Percentiles rank a stretch among this genome's conserved stretches.
Evolutionary conservation across 768 basidiomycete genomes (phyloP).

Genomic region (Nidularia sp.): DNA sequence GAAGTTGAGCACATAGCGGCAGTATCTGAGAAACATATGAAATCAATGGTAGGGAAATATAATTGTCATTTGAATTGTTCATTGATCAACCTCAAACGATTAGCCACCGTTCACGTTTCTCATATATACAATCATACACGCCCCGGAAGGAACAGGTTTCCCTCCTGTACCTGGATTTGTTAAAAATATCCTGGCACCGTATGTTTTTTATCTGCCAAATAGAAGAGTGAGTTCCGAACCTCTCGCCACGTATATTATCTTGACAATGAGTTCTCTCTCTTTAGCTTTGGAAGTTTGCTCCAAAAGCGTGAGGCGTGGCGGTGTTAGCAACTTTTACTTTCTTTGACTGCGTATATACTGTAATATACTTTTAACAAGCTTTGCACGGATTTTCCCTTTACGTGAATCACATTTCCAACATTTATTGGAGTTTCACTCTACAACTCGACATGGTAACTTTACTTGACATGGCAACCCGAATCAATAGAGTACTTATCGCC

Average conservation of each 20-base stretch:
- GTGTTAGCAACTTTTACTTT: too few species aligned
- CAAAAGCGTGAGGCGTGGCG: neutral
- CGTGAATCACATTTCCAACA: too few species aligned
- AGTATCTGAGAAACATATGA: constrained; percentile 13
- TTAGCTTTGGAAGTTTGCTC: constrained; percentile 8
- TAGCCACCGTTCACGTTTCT: constrained; percentile 11
- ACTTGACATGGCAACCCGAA: too few species aligned
- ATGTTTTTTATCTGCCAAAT: constrained; percentile 10
- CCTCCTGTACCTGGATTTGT: constrained; percentile 11
- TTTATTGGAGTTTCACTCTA: too few species aligned
- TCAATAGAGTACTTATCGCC: too few species aligned
- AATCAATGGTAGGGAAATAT: constrained; percentile 10
- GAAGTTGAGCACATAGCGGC: constrained; percentile 10
- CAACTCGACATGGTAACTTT: too few species aligned
- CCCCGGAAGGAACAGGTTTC: constrained; percentile 10
- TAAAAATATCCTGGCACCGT: constrained; percentile 10
- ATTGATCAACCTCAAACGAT: neutral
- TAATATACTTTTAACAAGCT: too few species aligned
- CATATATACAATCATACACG: constrained; percentile 10
- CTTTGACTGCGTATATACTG: too few species aligned
- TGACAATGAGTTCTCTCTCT: neutral
- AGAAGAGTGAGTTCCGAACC: constrained; percentile 6
- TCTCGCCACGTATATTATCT: neutral
- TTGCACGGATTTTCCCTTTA: too few species aligned
- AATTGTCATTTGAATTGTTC: neutral